Percentiles rank a stretch among this genome's conserved stretches.
These are phyloP conservation scores for Ailanthus altissimus DNA, from an alignment of 345 rosid species.

Conservation along the genomic window DNA sequence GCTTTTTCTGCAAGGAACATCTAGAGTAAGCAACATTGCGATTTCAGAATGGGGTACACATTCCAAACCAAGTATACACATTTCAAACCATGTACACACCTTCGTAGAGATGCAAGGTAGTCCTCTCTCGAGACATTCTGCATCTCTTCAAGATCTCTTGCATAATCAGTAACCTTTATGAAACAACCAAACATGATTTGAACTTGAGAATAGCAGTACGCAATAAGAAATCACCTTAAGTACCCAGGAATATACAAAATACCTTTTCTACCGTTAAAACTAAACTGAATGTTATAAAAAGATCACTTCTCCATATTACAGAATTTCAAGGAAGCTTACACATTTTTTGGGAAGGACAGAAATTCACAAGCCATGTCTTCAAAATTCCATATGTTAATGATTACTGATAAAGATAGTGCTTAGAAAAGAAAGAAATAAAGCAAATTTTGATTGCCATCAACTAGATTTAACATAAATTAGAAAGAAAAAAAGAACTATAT, in stretches of 20 bases:
- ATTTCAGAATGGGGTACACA: constrained; percentile 3
- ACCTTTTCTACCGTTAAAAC: neutral
- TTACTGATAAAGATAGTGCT: neutral
- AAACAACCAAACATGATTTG: constrained; percentile 12
- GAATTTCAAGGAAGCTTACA: neutral
- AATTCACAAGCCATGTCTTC: neutral
- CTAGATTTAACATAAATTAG: neutral
- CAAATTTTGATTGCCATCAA: neutral
- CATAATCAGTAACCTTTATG: constrained; percentile 81
- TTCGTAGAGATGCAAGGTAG: constrained; percentile 90
- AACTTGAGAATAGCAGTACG: neutral
- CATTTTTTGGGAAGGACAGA: neutral
- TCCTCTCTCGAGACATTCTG: constrained; percentile 93
- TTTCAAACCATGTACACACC: constrained; percentile 45
- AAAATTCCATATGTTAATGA: neutral
- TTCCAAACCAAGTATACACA: constrained; percentile 14
- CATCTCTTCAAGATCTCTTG: constrained; percentile 98
- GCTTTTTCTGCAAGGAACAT: constrained; percentile 76
- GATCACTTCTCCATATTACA: neutral
- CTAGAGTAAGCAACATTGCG: constrained; percentile 32
- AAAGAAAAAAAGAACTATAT: neutral
- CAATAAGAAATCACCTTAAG: neutral
- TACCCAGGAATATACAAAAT: neutral
- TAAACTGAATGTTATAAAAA: neutral
- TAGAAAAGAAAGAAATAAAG: neutral